Conservation (phyloP, 805 yeast genomes). For the Sugiyamaella chiloensis region DNA sequence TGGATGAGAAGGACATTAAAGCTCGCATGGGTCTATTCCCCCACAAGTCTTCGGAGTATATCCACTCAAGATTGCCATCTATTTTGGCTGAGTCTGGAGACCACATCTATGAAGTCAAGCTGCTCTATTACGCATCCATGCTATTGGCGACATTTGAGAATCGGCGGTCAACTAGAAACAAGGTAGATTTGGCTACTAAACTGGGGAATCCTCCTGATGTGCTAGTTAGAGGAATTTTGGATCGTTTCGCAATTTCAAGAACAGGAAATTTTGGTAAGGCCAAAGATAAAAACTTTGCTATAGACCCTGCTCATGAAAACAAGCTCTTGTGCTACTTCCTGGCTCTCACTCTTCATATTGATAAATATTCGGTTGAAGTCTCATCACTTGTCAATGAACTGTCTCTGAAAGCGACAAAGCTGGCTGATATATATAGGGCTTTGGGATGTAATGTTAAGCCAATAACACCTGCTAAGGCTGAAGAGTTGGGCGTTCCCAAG, state of each 20-base stretch:
- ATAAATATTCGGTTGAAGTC: constrained; percentile 69
- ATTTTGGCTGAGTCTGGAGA: constrained; percentile 38
- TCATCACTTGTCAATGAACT: constrained; percentile 83
- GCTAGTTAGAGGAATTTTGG: constrained; percentile 67
- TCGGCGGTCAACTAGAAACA: constrained; percentile 56
- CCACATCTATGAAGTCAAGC: constrained; percentile 57
- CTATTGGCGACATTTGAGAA: constrained; percentile 75
- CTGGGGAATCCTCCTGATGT: constrained; percentile 65
- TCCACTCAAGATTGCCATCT: constrained; percentile 38
- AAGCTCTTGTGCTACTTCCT: constrained; percentile 77
- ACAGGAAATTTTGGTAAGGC: constrained; percentile 61
- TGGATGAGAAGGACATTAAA: constrained; percentile 47
- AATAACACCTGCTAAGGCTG: constrained; percentile 45
- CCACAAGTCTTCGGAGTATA: constrained; percentile 52
- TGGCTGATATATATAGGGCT: constrained; percentile 66
- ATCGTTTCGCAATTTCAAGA: constrained; percentile 64
- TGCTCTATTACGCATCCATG: constrained; percentile 76
- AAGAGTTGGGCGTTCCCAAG: constrained; percentile 34
- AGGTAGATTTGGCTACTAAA: constrained; percentile 54
- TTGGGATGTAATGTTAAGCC: constrained; percentile 78
- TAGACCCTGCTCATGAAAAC: constrained; percentile 88
- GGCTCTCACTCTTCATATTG: constrained; percentile 69
- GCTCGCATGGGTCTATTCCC: constrained; percentile 61
- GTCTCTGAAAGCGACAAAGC: constrained; percentile 70
- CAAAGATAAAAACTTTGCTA: constrained; percentile 69